Percentiles rank a stretch among this genome's conserved stretches.
phyloP scores from a whole-genome alignment of 768 basidiomycete genomes.

The Hygrophorus russula region DNA sequence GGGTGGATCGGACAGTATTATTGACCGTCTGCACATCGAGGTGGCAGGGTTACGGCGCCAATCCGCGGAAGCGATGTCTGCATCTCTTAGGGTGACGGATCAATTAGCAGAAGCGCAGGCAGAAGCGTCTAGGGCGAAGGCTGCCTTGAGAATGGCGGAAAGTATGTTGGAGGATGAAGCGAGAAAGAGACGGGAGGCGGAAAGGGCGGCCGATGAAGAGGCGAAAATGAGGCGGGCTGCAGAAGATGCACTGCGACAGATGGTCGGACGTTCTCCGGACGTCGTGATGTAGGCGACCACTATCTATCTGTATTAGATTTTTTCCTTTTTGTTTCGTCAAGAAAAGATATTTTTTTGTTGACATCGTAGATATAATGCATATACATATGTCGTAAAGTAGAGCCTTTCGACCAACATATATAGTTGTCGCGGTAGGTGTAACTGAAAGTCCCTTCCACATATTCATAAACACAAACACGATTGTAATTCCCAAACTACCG shows the following conservation, averaged over 20 bases:
- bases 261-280: neutral
- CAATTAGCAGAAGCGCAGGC: constrained; percentile 57
- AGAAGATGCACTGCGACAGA: constrained; percentile 29
- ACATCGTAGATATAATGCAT: too few species aligned
- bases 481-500: neutral
- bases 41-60: constrained; percentile 52
- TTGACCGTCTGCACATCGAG: constrained; percentile 60
- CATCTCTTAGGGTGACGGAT: constrained; percentile 55
- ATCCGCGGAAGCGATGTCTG: constrained; percentile 55
- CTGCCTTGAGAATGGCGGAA: constrained; percentile 44
- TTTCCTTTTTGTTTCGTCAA: too few species aligned
- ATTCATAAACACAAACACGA: too few species aligned
- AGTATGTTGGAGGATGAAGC: constrained; percentile 50
- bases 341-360: too few species aligned
- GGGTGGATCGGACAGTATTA: constrained; percentile 25
- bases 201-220: constrained; percentile 40
- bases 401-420: too few species aligned
- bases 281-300: neutral
- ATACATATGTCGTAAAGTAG: too few species aligned
- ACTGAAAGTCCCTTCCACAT: too few species aligned
- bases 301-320: too few species aligned
- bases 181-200: constrained; percentile 45
- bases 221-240: constrained; percentile 30
- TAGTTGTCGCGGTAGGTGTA: too few species aligned
- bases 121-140: constrained; percentile 44